Base-by-base conservation (phyloP, 345 rosid genomes). In the Populus simonii region DNA sequence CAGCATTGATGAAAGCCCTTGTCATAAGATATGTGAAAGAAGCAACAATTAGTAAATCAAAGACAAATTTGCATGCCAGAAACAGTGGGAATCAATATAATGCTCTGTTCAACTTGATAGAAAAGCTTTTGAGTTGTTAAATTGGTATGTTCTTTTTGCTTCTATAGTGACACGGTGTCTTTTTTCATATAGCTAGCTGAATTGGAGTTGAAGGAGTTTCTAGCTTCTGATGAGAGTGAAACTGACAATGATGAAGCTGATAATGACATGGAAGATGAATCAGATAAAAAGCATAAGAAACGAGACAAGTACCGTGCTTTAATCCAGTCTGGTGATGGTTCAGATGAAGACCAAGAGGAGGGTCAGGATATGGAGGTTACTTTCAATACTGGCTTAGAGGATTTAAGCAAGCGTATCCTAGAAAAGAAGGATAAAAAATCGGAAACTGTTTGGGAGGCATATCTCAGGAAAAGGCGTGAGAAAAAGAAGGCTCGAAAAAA, bases 331-430 rank as follows among this genome's bases (percentile, higher is more conserved):
- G 94, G 83, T 73, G 92, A 81, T 79, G 93, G 76, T 80, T 87
- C 91, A 18, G 94, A 92, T 76, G 94, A 53, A 76, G 94, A 87
- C 78, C 86, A 87, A 77, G 89, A 87, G 3, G 84, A 87, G 65
- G 88, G 84, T 81, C 92, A 86, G 80, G 97, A 93, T 86, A 91
- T 96, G 98, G 98, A 91, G 85, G 89, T 96, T 73, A 91, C 96
- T 79, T 96, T 96, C 86, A 88, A 93, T 80, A 87, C 97, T 51
- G 99, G 92, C 70, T 87, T 96, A 80, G 99, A 96, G 86, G 95
- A 92, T 83, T 74, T 93, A 83, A 91, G 96, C 80, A 92, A 91
- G 83, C 90, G 87, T 36, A 70, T 95, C 78, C 83, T 91, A 49
- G 91, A 89, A 82, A 93, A 91, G 88, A 90, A 86, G 86, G 90